Percentiles rank a stretch among this genome's conserved stretches.
These are phyloP conservation scores for Blastocystis sp. DNA, from an alignment of 352 stramenopile genomes.

Conservation along the genomic window DNA sequence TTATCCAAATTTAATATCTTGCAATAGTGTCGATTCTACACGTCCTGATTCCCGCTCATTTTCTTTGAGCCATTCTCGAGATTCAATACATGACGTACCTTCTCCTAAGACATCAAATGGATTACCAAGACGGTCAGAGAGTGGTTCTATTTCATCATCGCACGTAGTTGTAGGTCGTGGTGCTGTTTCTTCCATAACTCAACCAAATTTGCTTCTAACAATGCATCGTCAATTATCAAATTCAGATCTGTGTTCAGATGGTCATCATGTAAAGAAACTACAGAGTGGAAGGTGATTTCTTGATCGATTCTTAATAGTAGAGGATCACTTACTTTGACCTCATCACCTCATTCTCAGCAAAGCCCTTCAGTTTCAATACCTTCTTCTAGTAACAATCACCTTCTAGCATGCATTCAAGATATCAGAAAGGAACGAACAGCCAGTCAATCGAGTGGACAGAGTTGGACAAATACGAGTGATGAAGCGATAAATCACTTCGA, in stretches of 20 bases:
- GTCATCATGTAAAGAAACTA: background rate
- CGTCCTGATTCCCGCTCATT: too few relatives aligned
- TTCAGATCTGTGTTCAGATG: background rate
- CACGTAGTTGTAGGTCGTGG: slow-evolving; percentile 29
- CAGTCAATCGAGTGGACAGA: background rate
- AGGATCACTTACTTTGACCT: background rate
- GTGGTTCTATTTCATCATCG: background rate
- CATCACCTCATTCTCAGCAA: background rate
- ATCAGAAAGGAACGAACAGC: background rate
- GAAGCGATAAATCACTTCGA: background rate
- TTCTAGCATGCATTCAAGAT: background rate
- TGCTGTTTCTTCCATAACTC: background rate
- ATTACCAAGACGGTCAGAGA: background rate
- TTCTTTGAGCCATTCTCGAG: background rate
- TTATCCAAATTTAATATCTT: too few relatives aligned
- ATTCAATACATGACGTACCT: background rate
- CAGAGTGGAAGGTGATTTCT: background rate
- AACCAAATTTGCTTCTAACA: background rate
- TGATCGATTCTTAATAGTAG: background rate
- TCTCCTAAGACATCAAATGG: background rate
- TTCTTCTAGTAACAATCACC: background rate
- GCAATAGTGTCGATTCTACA: too few relatives aligned
- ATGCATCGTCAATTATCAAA: background rate
- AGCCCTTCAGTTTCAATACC: background rate
- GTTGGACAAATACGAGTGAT: background rate